A percentile compares a stretch with the other conserved stretches of the same genome.
Conservation (phyloP, 75 land plant genomes). For the Picea sitchensis region DNA sequence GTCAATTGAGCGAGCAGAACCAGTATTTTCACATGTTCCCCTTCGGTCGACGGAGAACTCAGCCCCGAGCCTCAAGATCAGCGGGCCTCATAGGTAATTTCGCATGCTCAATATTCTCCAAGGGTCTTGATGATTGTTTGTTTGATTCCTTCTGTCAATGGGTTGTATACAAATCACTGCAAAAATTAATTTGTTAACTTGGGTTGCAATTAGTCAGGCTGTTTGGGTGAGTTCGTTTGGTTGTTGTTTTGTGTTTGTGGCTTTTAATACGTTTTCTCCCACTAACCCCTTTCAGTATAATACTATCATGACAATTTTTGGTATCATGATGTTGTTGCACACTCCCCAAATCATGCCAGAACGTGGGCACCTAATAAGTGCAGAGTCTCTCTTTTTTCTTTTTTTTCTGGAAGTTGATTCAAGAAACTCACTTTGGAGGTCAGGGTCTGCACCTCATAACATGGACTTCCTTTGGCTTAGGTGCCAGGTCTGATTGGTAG, state of each 20-base stretch:
- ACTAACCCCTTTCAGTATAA: not conserved
- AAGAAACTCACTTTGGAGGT: too few species aligned
- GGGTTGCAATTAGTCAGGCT: not conserved
- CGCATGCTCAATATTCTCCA: not conserved
- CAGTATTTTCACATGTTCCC: not conserved
- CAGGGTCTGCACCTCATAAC: too few species aligned
- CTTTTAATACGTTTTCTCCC: not conserved
- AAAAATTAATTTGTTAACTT: not conserved
- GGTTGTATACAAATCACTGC: not conserved
- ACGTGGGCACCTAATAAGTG: too few species aligned
- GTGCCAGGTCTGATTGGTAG: too few species aligned
- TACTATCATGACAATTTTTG: too few species aligned
- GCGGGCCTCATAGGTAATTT: not conserved
- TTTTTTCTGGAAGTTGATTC: too few species aligned
- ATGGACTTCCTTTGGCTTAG: too few species aligned
- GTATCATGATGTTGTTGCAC: too few species aligned
- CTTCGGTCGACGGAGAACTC: conserved; percentile 6
- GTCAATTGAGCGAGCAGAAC: too few species aligned
- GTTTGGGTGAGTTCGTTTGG: not conserved
- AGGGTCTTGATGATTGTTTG: not conserved
- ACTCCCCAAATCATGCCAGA: too few species aligned
- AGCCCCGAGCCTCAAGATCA: conserved; percentile 3
- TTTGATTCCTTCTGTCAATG: not conserved
- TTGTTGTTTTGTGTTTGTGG: not conserved
- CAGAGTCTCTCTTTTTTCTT: too few species aligned